Base-by-base conservation (phyloP, 2,329 filamentous ascomycete genomes). In the Rhinocladiella similis region DNA sequence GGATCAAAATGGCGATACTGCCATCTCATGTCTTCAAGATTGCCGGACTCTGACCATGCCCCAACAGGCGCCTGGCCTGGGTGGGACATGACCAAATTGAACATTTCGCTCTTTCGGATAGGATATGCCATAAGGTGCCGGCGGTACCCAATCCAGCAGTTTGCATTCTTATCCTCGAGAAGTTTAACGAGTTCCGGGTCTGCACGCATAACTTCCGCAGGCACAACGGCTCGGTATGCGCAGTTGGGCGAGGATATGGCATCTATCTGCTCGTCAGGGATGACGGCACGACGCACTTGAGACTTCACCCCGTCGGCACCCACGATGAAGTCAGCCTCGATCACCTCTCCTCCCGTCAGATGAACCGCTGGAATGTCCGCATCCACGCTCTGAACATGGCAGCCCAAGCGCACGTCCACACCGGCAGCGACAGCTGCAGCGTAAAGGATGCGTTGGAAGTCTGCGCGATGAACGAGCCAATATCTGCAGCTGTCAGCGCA, bases 101-200 rank as follows among this genome's bases (percentile, higher is more conserved):
- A 65, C n/a, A 59, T 56, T 2, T 41, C 33, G 6, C 57, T 59
- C 13, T 53, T 27, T 5, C 61, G 54, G 38, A 69, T 65, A 2
- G 65, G 62, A 57, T 69, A 69, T 3, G 63, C 64, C 62, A 69
- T 65, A 3, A 66, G 59, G 54, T 69, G 66, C 1, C 62, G 29
- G 14, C 48, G 50, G 35, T 54, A 58, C n/a, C 67, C 65, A 33
- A 68, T 62, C 67, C 67, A 69, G 42, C 47, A 47, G 29, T 52
- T 56, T 18, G 42, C n/a, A 36, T 54, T 51, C 13, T 45, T 20
- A 18, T 46, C 36, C 3, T 27, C 41, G n/a, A 51, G 29, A 16
- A 61, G 27, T 42, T 51, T 25, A 27, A 41, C 18, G 22, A 38
- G 51, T 16, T 47, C 27, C 10, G 50, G 55, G 29, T 61, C 20